Percentiles rank a stretch among this genome's conserved stretches.
Evolutionary conservation across 805 yeast genomes (phyloP).

Genomic region (Monosporozyma servazzii): DNA sequence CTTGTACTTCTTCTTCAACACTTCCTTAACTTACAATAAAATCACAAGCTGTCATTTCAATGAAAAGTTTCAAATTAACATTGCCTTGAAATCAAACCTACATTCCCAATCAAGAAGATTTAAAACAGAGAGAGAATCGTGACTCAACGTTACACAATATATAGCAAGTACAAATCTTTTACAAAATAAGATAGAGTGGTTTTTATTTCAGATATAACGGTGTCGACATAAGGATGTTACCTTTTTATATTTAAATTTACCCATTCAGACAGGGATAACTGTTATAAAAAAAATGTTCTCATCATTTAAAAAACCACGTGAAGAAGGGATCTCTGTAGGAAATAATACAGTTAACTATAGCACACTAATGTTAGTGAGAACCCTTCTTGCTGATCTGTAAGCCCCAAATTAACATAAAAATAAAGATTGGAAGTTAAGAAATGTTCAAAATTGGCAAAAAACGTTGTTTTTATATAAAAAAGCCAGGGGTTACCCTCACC

Average conservation of each 20-base stretch:
- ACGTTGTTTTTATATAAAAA: not conserved
- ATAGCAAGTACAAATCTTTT: not conserved
- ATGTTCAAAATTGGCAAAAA: not conserved
- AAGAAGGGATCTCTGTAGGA: not conserved
- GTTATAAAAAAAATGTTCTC: constrained; percentile 26
- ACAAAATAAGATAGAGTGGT: not conserved
- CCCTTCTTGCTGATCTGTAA: not conserved
- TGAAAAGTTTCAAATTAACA: not conserved
- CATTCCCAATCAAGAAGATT: not conserved
- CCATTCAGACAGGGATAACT: constrained; percentile 36
- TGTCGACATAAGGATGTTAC: constrained; percentile 29
- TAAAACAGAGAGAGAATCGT: too few relatives aligned
- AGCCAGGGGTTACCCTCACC: not conserved
- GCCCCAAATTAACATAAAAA: not conserved
- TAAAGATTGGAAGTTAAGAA: not conserved
- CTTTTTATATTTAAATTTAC: constrained; percentile 12
- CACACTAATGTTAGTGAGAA: not conserved
- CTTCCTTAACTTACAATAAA: not conserved
- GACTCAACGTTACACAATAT: too few relatives aligned
- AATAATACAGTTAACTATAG: not conserved
- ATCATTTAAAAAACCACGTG: constrained; percentile 17
- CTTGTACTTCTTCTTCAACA: not conserved
- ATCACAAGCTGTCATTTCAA: not conserved
- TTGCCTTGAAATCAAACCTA: too few relatives aligned
- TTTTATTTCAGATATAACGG: constrained; percentile 2